A percentile compares a stretch with the other conserved stretches of the same genome.
Conservation (phyloP, 202 grass and related monocot genomes). For the Panicum virgatum region DNA sequence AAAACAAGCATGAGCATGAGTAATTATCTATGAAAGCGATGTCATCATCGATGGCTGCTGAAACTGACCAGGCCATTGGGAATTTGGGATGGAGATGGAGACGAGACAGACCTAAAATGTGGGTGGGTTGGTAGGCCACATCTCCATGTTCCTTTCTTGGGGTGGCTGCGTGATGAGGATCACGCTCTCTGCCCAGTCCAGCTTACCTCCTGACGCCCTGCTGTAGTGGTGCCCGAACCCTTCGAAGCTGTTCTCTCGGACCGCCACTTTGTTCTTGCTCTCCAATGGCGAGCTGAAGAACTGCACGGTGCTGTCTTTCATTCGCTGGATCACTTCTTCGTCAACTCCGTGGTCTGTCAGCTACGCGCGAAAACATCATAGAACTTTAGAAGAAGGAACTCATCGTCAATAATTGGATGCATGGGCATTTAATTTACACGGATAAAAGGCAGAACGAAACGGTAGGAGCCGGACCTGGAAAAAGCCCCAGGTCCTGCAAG, state of each 20-base stretch:
- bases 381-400: not conserved
- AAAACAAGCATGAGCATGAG: no score
- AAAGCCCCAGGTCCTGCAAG: conserved; percentile 45
- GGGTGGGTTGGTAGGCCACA: conserved; percentile 24
- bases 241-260: not conserved
- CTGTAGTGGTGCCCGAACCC: conserved; percentile 33
- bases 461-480: conserved; percentile 29
- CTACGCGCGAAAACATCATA: not conserved
- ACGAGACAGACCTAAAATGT: conserved; percentile 2
- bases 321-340: not conserved
- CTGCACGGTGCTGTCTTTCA: conserved; percentile 5
- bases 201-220: not conserved
- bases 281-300: conserved; percentile 29
- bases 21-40: no score
- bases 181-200: conserved; percentile 20
- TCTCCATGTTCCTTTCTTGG: not conserved
- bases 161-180: conserved; percentile 13
- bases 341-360: conserved; percentile 30
- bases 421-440: not conserved
- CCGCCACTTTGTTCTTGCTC: not conserved
- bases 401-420: not conserved
- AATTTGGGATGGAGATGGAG: not conserved
- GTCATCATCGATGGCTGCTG: no score
- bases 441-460: not conserved
- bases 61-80: no score